Conservation (phyloP, 108 stramenopile species). For the Craspedostauros australis region DNA sequence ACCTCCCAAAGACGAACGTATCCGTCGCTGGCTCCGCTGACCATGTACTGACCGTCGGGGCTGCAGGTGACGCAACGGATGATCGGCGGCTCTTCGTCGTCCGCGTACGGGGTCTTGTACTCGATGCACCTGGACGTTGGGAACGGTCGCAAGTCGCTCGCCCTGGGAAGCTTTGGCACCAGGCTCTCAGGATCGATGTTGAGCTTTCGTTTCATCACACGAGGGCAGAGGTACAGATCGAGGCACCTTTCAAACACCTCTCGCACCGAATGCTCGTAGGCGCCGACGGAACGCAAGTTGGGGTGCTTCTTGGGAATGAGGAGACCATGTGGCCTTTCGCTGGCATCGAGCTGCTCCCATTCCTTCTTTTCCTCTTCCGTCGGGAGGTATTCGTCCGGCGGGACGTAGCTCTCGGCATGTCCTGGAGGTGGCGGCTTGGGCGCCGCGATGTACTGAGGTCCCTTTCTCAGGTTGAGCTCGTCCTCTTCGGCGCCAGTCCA, state of each 20-base stretch:
- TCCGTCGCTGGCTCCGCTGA: slow-evolving; percentile 87
- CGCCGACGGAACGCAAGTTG: slow-evolving; percentile 89
- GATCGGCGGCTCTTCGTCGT: slow-evolving; percentile 32
- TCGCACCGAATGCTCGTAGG: slow-evolving; percentile 87
- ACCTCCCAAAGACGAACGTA: slow-evolving; percentile 95
- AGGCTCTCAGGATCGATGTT: slow-evolving; percentile 96
- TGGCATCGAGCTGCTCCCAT: slow-evolving; percentile 86
- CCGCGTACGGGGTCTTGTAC: slow-evolving; percentile 72
- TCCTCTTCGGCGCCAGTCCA: slow-evolving; percentile 97
- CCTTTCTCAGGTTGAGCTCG: slow-evolving; percentile 75
- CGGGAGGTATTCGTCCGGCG: slow-evolving; percentile 95
- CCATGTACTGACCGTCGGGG: slow-evolving; percentile 96
- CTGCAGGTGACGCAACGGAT: slow-evolving; percentile 80
- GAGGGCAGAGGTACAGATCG: slow-evolving; percentile 97
- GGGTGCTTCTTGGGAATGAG: slow-evolving; percentile 86
- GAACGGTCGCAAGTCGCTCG: slow-evolving; percentile 93
- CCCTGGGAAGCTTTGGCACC: slow-evolving; percentile 91
- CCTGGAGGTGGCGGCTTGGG: slow-evolving; percentile 96
- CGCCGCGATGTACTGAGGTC: slow-evolving; percentile 93
- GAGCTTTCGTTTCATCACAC: slow-evolving; percentile 88
- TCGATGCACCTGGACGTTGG: slow-evolving; percentile 86
- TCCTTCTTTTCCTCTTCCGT: slow-evolving; percentile 88
- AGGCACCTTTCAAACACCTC: slow-evolving; percentile 98
- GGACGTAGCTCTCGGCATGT: slow-evolving; percentile 94
- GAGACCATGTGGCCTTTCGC: slow-evolving; percentile 86